Conservation (phyloP, 2,329 filamentous ascomycete species). For the Plenodomus tracheiphilus region DNA sequence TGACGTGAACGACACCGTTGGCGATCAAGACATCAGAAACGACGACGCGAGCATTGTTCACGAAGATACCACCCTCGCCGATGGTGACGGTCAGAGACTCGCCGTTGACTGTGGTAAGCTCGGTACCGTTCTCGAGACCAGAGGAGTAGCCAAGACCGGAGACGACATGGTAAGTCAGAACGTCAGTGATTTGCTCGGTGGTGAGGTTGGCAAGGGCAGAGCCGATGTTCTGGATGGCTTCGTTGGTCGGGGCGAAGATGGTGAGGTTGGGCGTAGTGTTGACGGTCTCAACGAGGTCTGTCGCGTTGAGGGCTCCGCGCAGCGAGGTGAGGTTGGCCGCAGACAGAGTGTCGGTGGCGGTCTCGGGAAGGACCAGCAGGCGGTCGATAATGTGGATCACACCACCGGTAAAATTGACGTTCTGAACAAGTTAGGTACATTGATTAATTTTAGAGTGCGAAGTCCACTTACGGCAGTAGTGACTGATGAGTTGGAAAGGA, state of each 20-base stretch:
- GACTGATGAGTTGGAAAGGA: constrained; percentile 55
- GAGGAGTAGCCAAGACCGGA: constrained; percentile 59
- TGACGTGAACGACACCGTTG: constrained; percentile 55
- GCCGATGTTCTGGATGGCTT: constrained; percentile 62
- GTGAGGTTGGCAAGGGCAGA: constrained; percentile 55
- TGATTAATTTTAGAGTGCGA: background rate
- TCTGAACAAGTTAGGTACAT: constrained; percentile 24
- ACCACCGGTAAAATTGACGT: constrained; percentile 51
- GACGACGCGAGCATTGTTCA: constrained; percentile 50
- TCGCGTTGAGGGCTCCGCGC: constrained; percentile 46
- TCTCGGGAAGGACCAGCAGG: constrained; percentile 47
- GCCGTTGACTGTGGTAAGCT: constrained; percentile 44
- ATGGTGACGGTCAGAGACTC: constrained; percentile 47
- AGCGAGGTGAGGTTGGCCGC: constrained; percentile 46
- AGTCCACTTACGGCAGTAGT: constrained; percentile 50
- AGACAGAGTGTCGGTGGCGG: constrained; percentile 33
- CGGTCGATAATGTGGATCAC: constrained; percentile 53
- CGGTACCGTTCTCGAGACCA: constrained; percentile 47
- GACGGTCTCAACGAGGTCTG: constrained; percentile 48
- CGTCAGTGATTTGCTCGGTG: constrained; percentile 51
- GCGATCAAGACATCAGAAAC: constrained; percentile 48
- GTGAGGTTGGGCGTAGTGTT: constrained; percentile 56
- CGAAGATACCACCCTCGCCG: constrained; percentile 42
- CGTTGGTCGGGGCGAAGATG: constrained; percentile 66
- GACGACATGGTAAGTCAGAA: constrained; percentile 69